A percentile compares a stretch with the other conserved stretches of the same genome.
Conservation (phyloP, 768 basidiomycete genomes). For the Serendipita indica region DNA sequence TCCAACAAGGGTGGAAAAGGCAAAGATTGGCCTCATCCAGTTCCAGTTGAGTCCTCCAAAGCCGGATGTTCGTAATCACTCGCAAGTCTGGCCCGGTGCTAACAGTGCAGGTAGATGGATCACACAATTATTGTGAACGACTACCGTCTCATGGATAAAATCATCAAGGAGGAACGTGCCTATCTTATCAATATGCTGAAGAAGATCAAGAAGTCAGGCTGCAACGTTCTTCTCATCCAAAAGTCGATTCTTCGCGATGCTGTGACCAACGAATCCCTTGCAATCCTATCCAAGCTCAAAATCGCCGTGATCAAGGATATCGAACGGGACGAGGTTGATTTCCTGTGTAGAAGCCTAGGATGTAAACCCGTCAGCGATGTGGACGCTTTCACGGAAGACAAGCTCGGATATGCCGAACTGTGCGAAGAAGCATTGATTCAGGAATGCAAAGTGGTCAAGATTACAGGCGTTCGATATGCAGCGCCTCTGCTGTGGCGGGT, state of each 20-base stretch:
- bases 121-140: slow-evolving; percentile 99
- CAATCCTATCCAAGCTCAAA: slow-evolving; percentile 92
- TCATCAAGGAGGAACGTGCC: slow-evolving; percentile 96
- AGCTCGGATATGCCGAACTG: slow-evolving; percentile 89
- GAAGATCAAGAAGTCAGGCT: slow-evolving; percentile 99
- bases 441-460: slow-evolving; percentile 82
- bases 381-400: slow-evolving; percentile 94
- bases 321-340: slow-evolving; percentile 97
- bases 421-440: slow-evolving; percentile 75
- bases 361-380: slow-evolving; percentile 96
- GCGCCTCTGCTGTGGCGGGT: slow-evolving; percentile 6
- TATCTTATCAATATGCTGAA: slow-evolving; percentile 97
- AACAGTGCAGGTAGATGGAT: slow-evolving; percentile 61
- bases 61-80: slow-evolving; percentile 58
- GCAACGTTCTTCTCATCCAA: slow-evolving; percentile 97
- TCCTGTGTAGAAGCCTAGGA: slow-evolving; percentile 85
- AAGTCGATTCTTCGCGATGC: slow-evolving; percentile 98
- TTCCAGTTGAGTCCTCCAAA: slow-evolving; percentile 97
- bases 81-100: slow-evolving; percentile 2
- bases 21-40: slow-evolving; percentile 95
- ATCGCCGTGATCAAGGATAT: slow-evolving; percentile 96
- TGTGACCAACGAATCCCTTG: slow-evolving; percentile 94
- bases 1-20: slow-evolving; percentile 90
- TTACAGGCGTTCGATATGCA: slow-evolving; percentile 87
- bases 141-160: slow-evolving; percentile 99